Evolutionary conservation across 2,329 filamentous ascomycete genomes (phyloP).

Genomic region (Aspergillus transmontanensis): DNA sequence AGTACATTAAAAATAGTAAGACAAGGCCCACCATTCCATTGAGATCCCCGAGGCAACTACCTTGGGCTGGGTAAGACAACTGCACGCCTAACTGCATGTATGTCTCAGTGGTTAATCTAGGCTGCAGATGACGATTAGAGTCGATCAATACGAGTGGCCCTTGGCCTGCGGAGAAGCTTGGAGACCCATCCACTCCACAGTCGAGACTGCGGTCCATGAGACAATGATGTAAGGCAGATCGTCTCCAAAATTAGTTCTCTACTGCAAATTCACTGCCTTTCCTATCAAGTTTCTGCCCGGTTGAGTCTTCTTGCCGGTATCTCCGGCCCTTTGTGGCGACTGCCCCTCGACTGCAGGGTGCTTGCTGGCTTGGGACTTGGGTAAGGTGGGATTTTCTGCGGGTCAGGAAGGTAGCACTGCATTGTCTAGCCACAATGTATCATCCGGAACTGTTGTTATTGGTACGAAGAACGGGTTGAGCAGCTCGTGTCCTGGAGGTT

Average conservation of each 20-base stretch:
- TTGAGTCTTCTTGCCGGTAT: not conserved
- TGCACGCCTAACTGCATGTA: not conserved
- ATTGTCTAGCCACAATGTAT: not conserved
- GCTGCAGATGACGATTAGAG: not conserved
- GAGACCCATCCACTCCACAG: not conserved
- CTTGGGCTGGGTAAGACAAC: not conserved
- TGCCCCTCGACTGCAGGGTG: not conserved
- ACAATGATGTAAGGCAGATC: conserved; percentile 9
- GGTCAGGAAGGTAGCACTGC: conserved; percentile 7
- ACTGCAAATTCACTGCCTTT: not conserved
- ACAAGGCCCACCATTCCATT: not conserved
- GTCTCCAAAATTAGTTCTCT: not conserved
- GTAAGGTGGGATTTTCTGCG: not conserved
- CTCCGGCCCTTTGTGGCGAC: not conserved
- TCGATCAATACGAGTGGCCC: not conserved
- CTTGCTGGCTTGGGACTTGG: not conserved
- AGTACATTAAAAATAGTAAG: conserved; percentile 3
- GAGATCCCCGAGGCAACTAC: not conserved
- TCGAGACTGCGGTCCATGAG: conserved; percentile 4
- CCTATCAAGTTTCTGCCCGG: not conserved
- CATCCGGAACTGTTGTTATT: not conserved
- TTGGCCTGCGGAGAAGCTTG: conserved; percentile 10
- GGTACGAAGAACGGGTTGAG: conserved; percentile 1
- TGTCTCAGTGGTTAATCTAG: conserved; percentile 8
- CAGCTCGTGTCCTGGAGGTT: not conserved